These are phyloP conservation scores for Microbotryum intermedium DNA, from an alignment of 1,284 basidiomycete genomes.

Conservation along the genomic window DNA sequence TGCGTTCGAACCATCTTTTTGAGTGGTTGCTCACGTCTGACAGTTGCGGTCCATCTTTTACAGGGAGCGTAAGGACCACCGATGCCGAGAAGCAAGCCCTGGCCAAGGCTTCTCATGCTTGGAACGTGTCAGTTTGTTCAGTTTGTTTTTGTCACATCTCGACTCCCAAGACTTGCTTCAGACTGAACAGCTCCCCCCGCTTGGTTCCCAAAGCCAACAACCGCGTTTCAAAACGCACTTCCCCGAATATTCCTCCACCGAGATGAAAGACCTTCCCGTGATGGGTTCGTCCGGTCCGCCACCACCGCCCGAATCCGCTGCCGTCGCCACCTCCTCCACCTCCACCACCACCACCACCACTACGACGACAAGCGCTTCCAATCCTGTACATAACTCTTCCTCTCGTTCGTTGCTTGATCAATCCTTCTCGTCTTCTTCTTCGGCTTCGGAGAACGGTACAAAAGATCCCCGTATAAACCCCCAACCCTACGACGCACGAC, in stretches of 20 bases:
- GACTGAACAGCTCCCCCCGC: not conserved
- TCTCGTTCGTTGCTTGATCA: too few species aligned
- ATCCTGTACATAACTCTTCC: too few species aligned
- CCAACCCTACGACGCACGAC: too few species aligned
- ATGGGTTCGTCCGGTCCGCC: constrained; percentile 20
- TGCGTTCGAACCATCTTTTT: not conserved
- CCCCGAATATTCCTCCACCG: constrained; percentile 27
- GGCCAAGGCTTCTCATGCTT: constrained; percentile 12
- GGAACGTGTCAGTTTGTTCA: constrained; percentile 12
- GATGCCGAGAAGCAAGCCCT: constrained; percentile 12
- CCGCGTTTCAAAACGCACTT: constrained; percentile 32
- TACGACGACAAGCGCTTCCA: too few species aligned
- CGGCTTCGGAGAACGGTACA: too few species aligned
- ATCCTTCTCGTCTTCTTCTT: too few species aligned
- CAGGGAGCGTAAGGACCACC: constrained; percentile 12
- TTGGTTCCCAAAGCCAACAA: constrained; percentile 14
- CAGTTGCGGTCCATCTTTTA: not conserved
- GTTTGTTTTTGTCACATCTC: not conserved
- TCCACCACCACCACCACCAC: too few species aligned
- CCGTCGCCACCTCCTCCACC: too few species aligned
- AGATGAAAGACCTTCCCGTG: constrained; percentile 26
- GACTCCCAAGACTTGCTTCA: too few species aligned
- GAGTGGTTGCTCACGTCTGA: not conserved
- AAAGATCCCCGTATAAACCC: too few species aligned
- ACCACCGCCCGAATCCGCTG: not conserved